These are phyloP conservation scores for Oenanthe sinensis DNA, from an alignment of 129 eudicot genomes.

Conservation along the genomic window DNA sequence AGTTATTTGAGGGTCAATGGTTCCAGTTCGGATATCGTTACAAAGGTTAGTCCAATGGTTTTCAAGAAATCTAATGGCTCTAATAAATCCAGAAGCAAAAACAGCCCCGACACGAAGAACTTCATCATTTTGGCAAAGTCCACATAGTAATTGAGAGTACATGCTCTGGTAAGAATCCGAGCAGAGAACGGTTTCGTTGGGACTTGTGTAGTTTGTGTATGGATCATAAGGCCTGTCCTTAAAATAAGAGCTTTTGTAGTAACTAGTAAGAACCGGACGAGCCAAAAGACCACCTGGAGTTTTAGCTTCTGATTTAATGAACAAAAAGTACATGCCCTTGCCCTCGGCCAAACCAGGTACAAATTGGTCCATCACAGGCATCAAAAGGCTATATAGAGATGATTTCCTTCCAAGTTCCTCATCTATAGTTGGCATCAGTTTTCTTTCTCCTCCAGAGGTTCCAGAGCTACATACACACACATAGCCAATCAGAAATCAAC, in stretches of 20 bases:
- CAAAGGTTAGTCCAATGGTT: conserved; percentile 46
- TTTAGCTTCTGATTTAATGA: conserved; percentile 59
- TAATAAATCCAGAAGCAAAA: conserved; percentile 67
- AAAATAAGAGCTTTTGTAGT: conserved; percentile 65
- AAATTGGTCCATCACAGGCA: conserved; percentile 74
- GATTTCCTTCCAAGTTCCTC: conserved; percentile 57
- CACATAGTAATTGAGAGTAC: conserved; percentile 82
- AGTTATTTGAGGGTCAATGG: conserved; percentile 32
- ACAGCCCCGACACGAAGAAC: conserved; percentile 77
- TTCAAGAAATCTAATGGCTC: conserved; percentile 58
- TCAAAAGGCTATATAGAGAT: conserved; percentile 57
- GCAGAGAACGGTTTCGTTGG: conserved; percentile 71
- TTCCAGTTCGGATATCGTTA: conserved; percentile 53
- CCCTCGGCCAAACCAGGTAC: conserved; percentile 68
- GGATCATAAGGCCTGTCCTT: conserved; percentile 47
- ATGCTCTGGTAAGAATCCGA: conserved; percentile 65
- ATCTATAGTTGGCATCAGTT: conserved; percentile 74
- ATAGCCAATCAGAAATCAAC: not conserved
- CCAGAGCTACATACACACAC: conserved; percentile 42
- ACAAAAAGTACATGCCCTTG: conserved; percentile 60
- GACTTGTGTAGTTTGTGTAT: conserved; percentile 75
- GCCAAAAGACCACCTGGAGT: conserved; percentile 68
- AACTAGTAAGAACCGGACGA: conserved; percentile 66
- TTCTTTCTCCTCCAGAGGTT: conserved; percentile 78
- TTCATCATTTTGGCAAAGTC: conserved; percentile 43